Evolutionary conservation across 192 early-diverging fungal species (phyloP).

Genomic region (Podochytrium sp.): DNA sequence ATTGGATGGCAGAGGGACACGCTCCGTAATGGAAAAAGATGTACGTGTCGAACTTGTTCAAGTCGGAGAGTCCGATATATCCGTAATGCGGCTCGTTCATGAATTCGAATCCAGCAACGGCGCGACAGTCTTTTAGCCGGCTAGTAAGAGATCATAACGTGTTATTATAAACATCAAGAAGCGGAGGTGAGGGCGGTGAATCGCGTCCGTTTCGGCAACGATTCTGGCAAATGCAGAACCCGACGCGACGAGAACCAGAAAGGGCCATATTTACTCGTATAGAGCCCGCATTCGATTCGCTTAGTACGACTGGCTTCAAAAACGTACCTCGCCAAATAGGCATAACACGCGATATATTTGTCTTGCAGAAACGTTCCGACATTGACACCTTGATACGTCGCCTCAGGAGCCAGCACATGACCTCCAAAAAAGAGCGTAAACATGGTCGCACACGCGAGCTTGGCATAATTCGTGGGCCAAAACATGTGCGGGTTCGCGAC

Average conservation of each 20-base stretch:
- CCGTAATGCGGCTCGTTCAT: conserved; percentile 80
- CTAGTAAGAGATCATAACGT: no score
- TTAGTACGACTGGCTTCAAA: background rate
- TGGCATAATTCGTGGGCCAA: conserved; percentile 90
- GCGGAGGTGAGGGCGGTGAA: no score
- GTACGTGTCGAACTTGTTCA: conserved; percentile 66
- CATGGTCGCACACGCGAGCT: conserved; percentile 82
- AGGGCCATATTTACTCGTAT: no score
- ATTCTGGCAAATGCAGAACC: no score
- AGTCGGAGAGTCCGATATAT: conserved; percentile 69
- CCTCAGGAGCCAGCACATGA: conserved; percentile 71
- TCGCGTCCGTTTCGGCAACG: no score
- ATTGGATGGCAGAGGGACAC: conserved; percentile 71
- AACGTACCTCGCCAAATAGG: conserved; percentile 65
- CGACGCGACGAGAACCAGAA: no score
- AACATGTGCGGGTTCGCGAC: conserved; percentile 53
- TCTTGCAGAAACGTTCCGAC: conserved; percentile 72
- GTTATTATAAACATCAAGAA: no score
- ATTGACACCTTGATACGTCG: conserved; percentile 65
- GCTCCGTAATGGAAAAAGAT: conserved; percentile 73
- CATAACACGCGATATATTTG: conserved; percentile 68
- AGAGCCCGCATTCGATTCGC: background rate
- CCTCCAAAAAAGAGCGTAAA: conserved; percentile 82
- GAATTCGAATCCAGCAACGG: conserved; percentile 79
- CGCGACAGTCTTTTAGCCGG: conserved; percentile 64